Conservation (phyloP, 371 early-diverging fungal genomes). For the Mucor circinelloides region DNA sequence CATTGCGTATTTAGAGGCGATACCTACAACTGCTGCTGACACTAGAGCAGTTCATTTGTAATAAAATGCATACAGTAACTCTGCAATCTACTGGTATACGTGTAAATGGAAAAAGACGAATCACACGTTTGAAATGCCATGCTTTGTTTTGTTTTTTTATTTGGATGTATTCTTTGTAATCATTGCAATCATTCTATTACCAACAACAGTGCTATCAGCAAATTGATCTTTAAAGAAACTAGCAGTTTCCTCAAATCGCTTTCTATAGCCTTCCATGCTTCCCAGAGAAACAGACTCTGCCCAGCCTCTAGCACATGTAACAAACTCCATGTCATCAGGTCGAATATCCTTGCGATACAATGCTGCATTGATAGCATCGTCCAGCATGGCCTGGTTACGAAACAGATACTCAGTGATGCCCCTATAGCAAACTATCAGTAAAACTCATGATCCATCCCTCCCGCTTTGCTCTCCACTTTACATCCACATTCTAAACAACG, state of each 20-base stretch:
- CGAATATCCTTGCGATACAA: conserved; percentile 79
- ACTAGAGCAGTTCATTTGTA: too few relatives aligned
- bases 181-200: conserved; percentile 73
- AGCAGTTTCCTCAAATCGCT: conserved; percentile 82
- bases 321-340: conserved; percentile 92
- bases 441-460: neutral
- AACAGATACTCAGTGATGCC: conserved; percentile 95
- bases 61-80: too few relatives aligned
- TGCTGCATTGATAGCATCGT: conserved; percentile 85
- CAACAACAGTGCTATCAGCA: conserved; percentile 70
- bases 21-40: too few relatives aligned
- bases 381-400: conserved; percentile 73
- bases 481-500: conserved; percentile 92
- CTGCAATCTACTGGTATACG: too few relatives aligned
- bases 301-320: conserved; percentile 90
- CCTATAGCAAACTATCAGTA: conserved; percentile 21
- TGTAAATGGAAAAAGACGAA: too few relatives aligned
- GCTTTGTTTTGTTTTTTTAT: too few relatives aligned
- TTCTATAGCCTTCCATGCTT: conserved; percentile 82
- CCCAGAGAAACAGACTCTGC: conserved; percentile 85
- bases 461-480: conserved; percentile 31
- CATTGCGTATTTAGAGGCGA: too few relatives aligned
- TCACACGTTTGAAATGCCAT: too few relatives aligned
- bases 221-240: conserved; percentile 80
- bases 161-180: conserved; percentile 48